phyloP scores from a whole-genome alignment of 371 early-diverging fungal species.

The Syncephalastrum racemosum region DNA sequence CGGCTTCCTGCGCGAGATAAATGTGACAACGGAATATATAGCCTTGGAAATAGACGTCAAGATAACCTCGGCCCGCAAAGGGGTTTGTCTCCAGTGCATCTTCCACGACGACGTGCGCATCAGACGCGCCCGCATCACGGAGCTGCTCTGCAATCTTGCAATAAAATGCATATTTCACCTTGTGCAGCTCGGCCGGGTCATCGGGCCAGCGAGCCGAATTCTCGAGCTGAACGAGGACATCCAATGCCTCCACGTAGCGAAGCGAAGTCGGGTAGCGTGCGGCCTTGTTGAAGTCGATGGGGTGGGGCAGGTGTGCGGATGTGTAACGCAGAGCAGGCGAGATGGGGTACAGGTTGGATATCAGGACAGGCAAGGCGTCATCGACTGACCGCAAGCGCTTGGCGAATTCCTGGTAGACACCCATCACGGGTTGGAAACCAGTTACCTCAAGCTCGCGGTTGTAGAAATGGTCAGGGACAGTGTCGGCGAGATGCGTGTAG shows the following conservation, averaged over 20 bases:
- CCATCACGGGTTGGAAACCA: slow-evolving; percentile 74
- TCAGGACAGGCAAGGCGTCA: slow-evolving; percentile 73
- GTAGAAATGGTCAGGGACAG: slow-evolving; percentile 48
- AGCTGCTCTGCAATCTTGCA: slow-evolving; percentile 63
- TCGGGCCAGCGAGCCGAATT: slow-evolving; percentile 88
- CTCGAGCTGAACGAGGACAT: slow-evolving; percentile 84
- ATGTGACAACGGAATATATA: slow-evolving; percentile 78
- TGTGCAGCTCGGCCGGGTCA: slow-evolving; percentile 82
- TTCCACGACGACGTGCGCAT: slow-evolving; percentile 44
- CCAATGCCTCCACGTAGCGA: slow-evolving; percentile 71
- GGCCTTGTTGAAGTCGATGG: slow-evolving; percentile 50
- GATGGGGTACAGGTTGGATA: slow-evolving; percentile 68
- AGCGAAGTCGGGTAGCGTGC: slow-evolving; percentile 51
- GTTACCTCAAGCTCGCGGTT: slow-evolving; percentile 44
- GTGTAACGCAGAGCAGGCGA: slow-evolving; percentile 74
- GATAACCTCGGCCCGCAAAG: slow-evolving; percentile 51
- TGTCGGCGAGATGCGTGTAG: slow-evolving; percentile 52
- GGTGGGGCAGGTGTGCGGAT: slow-evolving; percentile 78
- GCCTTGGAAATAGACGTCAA: slow-evolving; percentile 72
- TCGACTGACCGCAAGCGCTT: slow-evolving; percentile 67
- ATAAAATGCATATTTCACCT: slow-evolving; percentile 88
- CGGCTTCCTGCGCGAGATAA: slow-evolving; percentile 68
- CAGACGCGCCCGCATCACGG: slow-evolving; percentile 47
- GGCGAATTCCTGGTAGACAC: slow-evolving; percentile 68
- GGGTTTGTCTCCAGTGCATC: slow-evolving; percentile 46